Evolutionary conservation across 2,329 filamentous ascomycete species (phyloP).

Genomic region (Graphilbum ipis-grandicollis): DNA sequence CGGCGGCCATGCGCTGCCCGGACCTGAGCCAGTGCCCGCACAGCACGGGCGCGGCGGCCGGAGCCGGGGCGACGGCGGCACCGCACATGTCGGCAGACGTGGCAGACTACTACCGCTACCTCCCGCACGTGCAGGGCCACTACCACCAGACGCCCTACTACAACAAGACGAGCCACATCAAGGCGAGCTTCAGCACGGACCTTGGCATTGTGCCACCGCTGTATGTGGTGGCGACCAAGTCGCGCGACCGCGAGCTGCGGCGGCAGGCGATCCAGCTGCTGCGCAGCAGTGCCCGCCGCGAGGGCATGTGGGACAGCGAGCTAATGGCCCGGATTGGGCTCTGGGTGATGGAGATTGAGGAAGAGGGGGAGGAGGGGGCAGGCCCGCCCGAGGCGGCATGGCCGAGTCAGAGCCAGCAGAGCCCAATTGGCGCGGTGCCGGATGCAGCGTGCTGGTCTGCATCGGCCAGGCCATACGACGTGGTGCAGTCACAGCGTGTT

Average conservation of each 20-base stretch:
- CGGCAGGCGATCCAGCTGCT: slow-evolving; percentile 45
- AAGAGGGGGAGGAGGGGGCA: slow-evolving; percentile 20
- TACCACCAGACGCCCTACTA: no score
- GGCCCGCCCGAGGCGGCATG: slow-evolving; percentile 5
- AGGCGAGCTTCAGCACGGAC: slow-evolving; percentile 45
- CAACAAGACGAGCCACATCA: slow-evolving; percentile 27
- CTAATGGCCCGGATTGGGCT: slow-evolving; percentile 35
- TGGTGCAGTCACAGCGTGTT: no score
- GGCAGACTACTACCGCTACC: neutral
- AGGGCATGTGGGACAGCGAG: slow-evolving; percentile 54
- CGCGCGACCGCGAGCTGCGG: slow-evolving; percentile 37
- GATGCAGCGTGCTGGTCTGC: no score
- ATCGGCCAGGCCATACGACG: no score
- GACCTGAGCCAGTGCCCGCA: slow-evolving; percentile 23
- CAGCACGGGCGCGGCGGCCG: neutral
- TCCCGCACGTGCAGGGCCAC: neutral
- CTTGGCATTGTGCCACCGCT: slow-evolving; percentile 47
- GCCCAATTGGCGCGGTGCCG: no score
- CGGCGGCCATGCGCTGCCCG: slow-evolving; percentile 26
- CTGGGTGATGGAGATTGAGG: slow-evolving; percentile 38
- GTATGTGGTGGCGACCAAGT: slow-evolving; percentile 50
- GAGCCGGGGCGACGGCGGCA: no score
- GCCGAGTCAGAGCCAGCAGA: no score
- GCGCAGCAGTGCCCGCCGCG: slow-evolving; percentile 39
- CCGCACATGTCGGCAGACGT: neutral